Percentiles rank a stretch among this genome's conserved stretches.
Evolutionary conservation across 2,329 filamentous ascomycete genomes (phyloP).

Genomic region (Triangularia setosa): DNA sequence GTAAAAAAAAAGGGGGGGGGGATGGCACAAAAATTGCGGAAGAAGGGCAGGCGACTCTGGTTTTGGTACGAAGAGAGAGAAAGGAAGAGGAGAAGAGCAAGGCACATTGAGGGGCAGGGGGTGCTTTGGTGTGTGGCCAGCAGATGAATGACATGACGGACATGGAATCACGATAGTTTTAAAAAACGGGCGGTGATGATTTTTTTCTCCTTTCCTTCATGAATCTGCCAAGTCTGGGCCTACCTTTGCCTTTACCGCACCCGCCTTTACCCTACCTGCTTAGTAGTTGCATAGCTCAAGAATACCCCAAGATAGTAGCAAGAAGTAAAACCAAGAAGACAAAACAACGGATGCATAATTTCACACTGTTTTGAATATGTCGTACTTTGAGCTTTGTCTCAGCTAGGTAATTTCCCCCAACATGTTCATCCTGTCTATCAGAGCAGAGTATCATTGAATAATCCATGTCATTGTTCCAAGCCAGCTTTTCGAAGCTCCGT

Average conservation of each 20-base stretch:
- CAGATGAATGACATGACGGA: background rate
- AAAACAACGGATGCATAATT: background rate
- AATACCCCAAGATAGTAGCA: background rate
- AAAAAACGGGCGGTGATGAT: background rate
- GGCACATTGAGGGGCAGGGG: background rate
- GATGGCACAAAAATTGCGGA: background rate
- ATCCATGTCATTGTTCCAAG: too few species aligned
- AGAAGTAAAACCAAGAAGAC: background rate
- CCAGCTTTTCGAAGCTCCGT: background rate
- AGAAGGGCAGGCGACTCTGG: background rate
- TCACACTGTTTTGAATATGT: background rate
- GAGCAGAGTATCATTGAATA: background rate
- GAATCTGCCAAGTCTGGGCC: background rate
- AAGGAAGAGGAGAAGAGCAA: background rate
- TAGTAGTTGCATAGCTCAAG: background rate
- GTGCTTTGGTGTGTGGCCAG: background rate
- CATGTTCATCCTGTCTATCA: background rate
- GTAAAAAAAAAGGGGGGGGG: background rate
- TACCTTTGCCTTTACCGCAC: background rate
- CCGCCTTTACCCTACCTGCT: background rate
- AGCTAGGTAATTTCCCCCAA: background rate
- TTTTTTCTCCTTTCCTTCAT: background rate
- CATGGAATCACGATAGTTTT: background rate
- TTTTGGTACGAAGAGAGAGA: background rate
- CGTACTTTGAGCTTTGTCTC: background rate